Conservation (phyloP, 495 filamentous ascomycete species). For the Alectoria sarmentosa region DNA sequence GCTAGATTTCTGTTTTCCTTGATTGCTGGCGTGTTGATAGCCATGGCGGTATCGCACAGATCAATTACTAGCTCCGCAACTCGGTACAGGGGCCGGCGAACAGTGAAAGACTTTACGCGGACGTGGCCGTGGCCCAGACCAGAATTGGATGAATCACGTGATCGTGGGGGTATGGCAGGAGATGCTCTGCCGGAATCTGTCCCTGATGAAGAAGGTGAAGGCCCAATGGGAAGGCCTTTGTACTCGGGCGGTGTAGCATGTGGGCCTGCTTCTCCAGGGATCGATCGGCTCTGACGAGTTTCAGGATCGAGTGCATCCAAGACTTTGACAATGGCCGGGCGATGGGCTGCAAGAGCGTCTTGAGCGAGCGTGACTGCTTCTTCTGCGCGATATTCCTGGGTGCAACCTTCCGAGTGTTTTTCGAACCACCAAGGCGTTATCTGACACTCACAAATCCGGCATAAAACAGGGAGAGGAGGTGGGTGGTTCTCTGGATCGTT, state of each 20-base stretch:
- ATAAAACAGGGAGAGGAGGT: constrained; percentile 84
- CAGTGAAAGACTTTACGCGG: constrained; percentile 74
- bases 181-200: constrained; percentile 57
- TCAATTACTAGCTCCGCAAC: constrained; percentile 94
- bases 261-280: constrained; percentile 49
- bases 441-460: constrained; percentile 94
- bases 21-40: constrained; percentile 88
- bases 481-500: constrained; percentile 76
- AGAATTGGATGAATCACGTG: constrained; percentile 72
- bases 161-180: constrained; percentile 61
- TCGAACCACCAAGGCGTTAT: constrained; percentile 99
- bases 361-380: constrained; percentile 96
- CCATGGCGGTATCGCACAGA: constrained; percentile 89
- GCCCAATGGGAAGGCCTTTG: constrained; percentile 82
- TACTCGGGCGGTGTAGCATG: constrained; percentile 68
- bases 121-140: constrained; percentile 66
- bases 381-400: constrained; percentile 92
- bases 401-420: constrained; percentile 92
- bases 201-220: constrained; percentile 55
- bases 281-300: constrained; percentile 61
- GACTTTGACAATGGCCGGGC: constrained; percentile 91
- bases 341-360: constrained; percentile 87
- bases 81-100: constrained; percentile 78
- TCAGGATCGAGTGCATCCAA: constrained; percentile 72
- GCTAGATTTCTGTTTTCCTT: constrained; percentile 67